Base-by-base conservation (phyloP, 257 asterid genomes). In the Scutellaria minor region DNA sequence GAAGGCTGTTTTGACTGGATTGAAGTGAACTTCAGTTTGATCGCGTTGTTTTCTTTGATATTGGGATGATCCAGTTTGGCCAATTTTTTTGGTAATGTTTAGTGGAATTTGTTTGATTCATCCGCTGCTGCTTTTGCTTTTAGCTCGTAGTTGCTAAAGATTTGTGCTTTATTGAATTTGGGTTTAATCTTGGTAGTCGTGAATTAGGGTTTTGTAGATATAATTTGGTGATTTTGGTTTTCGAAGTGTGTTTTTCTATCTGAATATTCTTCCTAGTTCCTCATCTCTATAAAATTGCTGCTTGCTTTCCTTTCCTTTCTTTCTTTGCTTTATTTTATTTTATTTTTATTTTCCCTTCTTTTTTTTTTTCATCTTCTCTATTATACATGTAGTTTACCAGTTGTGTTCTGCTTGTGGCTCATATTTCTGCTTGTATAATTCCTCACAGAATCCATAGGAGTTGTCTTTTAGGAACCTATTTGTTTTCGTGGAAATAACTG, bases 201-300 rank as follows among this genome's bases (percentile, higher is more conserved):
- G 77, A 78, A 73, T 72, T 82, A 82, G 86, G 86, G 86, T 82
- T 82, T 79, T 74, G 62, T 78, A 9, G 62, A 12, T 65, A 35
- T 9, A 56, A 6, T 20, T 68, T 13, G 37, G 70, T 37, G 62
- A 5, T 52, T 68, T 66, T 8, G 67, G 65, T 47, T 53, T 53
- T 70, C 47, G 53, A 15, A 47, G 51, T 57, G 57, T 41, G 55
- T 63, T 46, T 71, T 54, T 39, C 65, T 15, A 55, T 35, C 44
- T 20, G 47, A 48, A n/a, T 54, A 0, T 27, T 39, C 48, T 48
- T 50, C 13, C 12, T 58, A 27, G 78, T 71, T 59, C 56, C 59
- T 4, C 15, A 31, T 15, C 31, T 64, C 62, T 50, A 20, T 3
- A 24, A 66, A 37, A 31, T 46, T 69, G 51, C 9, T 10, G 24